Evolutionary conservation across 257 asterid genomes (phyloP).

Genomic region (Solanum pennellii): DNA sequence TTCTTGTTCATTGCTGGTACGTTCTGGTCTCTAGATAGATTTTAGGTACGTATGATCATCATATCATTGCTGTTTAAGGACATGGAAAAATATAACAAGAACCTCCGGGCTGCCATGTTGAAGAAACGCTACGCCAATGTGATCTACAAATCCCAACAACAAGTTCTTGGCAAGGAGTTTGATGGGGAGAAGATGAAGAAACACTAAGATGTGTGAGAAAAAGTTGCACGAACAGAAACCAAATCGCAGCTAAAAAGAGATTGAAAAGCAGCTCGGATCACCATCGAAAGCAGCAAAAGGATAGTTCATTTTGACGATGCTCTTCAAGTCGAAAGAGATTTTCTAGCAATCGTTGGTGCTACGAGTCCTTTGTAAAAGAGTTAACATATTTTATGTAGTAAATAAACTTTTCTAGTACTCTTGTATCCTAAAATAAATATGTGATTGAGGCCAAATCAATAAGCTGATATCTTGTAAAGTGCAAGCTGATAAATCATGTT

Average conservation of each 20-base stretch:
- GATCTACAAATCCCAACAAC: neutral
- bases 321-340: neutral
- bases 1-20: too few relatives aligned
- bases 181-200: neutral
- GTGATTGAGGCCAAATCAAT: neutral
- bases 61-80: neutral
- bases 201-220: neutral
- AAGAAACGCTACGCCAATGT: neutral
- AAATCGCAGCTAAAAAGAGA: neutral
- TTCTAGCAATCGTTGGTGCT: neutral
- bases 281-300: neutral
- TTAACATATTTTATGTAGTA: neutral
- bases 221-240: neutral
- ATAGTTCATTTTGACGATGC: neutral
- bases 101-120: neutral
- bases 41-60: neutral
- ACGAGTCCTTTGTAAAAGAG: neutral
- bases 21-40: too few relatives aligned
- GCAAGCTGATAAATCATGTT: neutral
- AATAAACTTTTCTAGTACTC: neutral
- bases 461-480: neutral
- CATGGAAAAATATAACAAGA: neutral
- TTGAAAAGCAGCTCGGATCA: neutral
- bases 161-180: neutral
- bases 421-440: too few relatives aligned